phyloP scores from a whole-genome alignment of 2,329 filamentous ascomycete species.

The Ceratocystis huliohia region DNA sequence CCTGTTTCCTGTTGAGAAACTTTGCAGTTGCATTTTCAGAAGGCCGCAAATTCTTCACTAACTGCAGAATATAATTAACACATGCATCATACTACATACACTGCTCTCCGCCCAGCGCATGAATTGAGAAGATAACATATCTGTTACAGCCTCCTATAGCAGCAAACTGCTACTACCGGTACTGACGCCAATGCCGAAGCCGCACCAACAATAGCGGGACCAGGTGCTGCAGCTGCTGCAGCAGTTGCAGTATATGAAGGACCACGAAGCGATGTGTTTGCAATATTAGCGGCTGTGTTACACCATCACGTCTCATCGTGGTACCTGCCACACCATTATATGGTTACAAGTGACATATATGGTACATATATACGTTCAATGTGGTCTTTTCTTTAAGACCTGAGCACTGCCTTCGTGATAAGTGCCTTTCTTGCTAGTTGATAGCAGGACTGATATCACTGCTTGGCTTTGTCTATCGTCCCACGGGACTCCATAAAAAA shows the following conservation, averaged over 20 bases:
- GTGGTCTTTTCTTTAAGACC: not conserved
- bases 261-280: not conserved
- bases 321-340: not conserved
- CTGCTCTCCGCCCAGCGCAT: not conserved
- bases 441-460: not conserved
- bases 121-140: not conserved
- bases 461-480: not conserved
- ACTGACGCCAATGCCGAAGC: no score
- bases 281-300: not conserved
- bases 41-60: not conserved
- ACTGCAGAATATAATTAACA: not conserved
- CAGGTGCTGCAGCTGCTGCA: not conserved
- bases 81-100: not conserved
- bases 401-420: not conserved
- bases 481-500: not conserved
- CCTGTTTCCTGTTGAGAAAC: slow-evolving; percentile 6
- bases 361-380: not conserved
- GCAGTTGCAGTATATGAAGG: not conserved
- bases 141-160: not conserved
- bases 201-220: not conserved
- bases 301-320: slow-evolving; percentile 7
- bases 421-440: not conserved
- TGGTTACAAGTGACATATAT: not conserved
- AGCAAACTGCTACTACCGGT: not conserved
- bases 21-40: not conserved